phyloP scores from a whole-genome alignment of 192 early-diverging fungal genomes.

The Lobosporangium transversale region DNA sequence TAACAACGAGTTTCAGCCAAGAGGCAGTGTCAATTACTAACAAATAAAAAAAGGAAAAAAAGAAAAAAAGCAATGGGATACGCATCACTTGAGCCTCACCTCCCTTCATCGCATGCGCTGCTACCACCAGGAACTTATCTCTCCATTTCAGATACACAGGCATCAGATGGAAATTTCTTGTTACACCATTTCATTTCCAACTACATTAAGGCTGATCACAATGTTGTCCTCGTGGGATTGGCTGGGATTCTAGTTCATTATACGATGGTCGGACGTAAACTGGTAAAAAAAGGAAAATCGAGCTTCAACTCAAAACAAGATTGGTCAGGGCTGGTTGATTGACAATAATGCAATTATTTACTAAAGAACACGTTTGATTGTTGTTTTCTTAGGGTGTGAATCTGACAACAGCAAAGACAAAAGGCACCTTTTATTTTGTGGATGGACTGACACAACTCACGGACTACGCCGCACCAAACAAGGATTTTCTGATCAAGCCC shows the following conservation, averaged over 20 bases:
- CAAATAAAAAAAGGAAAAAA: too few species aligned
- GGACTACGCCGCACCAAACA: constrained; percentile 53
- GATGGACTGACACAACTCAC: constrained; percentile 67
- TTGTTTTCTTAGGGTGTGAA: constrained; percentile 68
- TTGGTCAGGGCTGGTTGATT: too few species aligned
- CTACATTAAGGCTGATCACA: constrained; percentile 63
- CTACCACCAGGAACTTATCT: constrained; percentile 56
- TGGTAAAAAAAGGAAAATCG: constrained; percentile 55
- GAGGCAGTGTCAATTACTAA: too few species aligned
- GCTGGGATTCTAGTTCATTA: constrained; percentile 70
- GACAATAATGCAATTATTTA: not conserved
- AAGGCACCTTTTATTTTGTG: constrained; percentile 60
- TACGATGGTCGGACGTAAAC: constrained; percentile 63
- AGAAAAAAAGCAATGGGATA: too few species aligned
- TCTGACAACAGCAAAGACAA: constrained; percentile 55
- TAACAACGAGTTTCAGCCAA: too few species aligned
- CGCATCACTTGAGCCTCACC: constrained; percentile 55
- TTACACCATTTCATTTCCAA: constrained; percentile 71
- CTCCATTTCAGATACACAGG: constrained; percentile 65
- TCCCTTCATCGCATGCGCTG: constrained; percentile 56
- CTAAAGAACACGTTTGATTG: too few species aligned
- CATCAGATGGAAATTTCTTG: constrained; percentile 67
- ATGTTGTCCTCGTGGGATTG: constrained; percentile 65
- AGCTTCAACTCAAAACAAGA: not conserved
- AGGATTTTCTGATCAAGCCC: constrained; percentile 23